Percentiles rank a stretch among this genome's conserved stretches.
These are phyloP conservation scores for Sicyos baderoa DNA, from an alignment of 306 rosid species.

Conservation along the genomic window DNA sequence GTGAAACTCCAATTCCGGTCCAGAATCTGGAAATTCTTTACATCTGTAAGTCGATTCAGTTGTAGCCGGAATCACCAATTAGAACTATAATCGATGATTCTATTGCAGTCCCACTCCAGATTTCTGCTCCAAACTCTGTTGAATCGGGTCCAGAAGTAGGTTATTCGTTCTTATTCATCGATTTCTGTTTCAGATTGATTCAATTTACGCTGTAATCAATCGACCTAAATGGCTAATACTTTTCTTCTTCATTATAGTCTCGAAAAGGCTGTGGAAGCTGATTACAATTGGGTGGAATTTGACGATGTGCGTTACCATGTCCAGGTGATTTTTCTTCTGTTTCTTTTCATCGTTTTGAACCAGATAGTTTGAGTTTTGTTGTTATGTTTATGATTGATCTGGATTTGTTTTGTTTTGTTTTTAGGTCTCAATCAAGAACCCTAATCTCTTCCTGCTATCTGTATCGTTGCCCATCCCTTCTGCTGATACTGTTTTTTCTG, in stretches of 20 bases:
- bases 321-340: constrained; percentile 44
- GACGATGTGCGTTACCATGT: constrained; percentile 85
- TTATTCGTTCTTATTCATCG: neutral
- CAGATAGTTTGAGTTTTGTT: no score
- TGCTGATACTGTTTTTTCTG: constrained; percentile 62
- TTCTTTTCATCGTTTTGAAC: neutral
- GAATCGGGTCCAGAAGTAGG: constrained; percentile 69
- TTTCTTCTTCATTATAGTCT: constrained; percentile 39
- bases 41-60: no score
- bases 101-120: constrained; percentile 85
- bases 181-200: neutral
- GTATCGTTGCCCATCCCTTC: constrained; percentile 81
- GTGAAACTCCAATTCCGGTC: no score
- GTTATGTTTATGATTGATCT: constrained; percentile 20
- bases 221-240: neutral
- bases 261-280: constrained; percentile 75
- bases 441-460: constrained; percentile 57
- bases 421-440: constrained; percentile 74
- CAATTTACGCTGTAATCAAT: neutral
- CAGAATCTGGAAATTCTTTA: no score
- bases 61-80: no score
- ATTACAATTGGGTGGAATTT: constrained; percentile 92
- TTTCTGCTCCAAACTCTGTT: constrained; percentile 71
- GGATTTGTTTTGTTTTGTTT: constrained; percentile 21
- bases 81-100: constrained; percentile 44